Conservation (phyloP, 2,329 filamentous ascomycete genomes). For the Purpureocillium takamizusanense region DNA sequence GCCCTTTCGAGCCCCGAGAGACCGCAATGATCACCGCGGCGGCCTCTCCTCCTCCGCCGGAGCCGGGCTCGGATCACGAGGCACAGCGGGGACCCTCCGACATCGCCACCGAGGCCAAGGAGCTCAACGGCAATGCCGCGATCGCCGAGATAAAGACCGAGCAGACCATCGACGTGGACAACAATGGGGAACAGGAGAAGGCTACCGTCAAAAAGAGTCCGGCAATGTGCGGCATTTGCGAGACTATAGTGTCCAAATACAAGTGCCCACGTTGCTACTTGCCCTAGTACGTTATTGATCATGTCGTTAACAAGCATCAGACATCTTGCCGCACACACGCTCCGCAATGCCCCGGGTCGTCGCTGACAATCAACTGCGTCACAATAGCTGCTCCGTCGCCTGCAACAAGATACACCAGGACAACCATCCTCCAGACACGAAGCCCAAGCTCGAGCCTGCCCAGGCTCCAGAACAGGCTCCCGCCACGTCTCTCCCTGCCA, state of each 20-base stretch:
- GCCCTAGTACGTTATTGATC: constrained; percentile 41
- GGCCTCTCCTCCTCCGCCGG: too few species aligned
- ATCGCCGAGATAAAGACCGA: too few species aligned
- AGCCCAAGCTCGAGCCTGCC: constrained; percentile 14
- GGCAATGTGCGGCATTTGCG: constrained; percentile 42
- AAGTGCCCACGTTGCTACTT: constrained; percentile 52
- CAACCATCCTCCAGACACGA: constrained; percentile 34
- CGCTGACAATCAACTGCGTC: constrained; percentile 5
- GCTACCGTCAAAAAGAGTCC: constrained; percentile 4
- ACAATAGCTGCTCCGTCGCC: constrained; percentile 45
- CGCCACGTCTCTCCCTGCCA: background rate
- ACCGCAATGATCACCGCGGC: background rate
- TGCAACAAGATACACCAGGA: constrained; percentile 46
- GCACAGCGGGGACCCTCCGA: too few species aligned
- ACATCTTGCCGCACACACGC: background rate
- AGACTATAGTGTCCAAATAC: constrained; percentile 44
- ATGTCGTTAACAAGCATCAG: too few species aligned
- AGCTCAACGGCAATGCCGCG: too few species aligned
- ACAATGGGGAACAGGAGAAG: background rate
- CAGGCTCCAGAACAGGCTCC: constrained; percentile 3
- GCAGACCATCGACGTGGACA: background rate
- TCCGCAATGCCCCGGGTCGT: background rate
- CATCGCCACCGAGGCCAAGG: background rate
- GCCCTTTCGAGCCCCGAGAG: background rate
- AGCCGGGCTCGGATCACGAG: background rate